These are phyloP conservation scores for Colletotrichum sp. DNA, from an alignment of 2,329 filamentous ascomycete genomes.

Conservation along the genomic window DNA sequence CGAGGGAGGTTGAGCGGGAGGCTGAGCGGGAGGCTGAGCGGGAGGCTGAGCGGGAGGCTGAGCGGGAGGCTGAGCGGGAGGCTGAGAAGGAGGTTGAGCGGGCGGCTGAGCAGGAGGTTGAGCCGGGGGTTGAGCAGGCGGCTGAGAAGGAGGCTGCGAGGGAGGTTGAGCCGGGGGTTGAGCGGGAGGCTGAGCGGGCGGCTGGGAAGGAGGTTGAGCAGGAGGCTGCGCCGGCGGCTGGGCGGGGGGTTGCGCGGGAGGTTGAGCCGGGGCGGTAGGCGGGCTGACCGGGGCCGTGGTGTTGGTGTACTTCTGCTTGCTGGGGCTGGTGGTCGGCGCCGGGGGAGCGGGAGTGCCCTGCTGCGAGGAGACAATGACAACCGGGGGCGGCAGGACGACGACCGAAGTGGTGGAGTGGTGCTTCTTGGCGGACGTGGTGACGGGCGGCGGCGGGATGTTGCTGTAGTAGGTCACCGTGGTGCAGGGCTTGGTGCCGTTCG, in stretches of 20 bases:
- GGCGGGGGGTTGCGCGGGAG: not conserved
- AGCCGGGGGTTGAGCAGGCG: too few relatives aligned
- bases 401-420: not conserved
- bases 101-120: too few relatives aligned
- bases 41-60: too few relatives aligned
- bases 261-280: not conserved
- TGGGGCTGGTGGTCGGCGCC: not conserved
- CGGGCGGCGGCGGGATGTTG: not conserved
- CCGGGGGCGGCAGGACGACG: not conserved
- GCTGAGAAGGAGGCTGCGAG: too few relatives aligned
- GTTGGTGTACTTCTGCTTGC: not conserved
- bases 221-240: not conserved
- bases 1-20: too few relatives aligned
- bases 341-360: not conserved
- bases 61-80: too few relatives aligned
- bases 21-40: too few relatives aligned
- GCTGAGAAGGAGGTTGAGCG: too few relatives aligned
- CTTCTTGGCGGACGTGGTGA: not conserved
- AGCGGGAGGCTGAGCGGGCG: not conserved
- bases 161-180: too few relatives aligned
- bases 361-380: not conserved
- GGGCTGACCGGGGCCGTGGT: not conserved
- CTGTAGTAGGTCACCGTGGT: not conserved
- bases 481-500: slow-evolving; percentile 1
- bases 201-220: not conserved